Base-by-base conservation (phyloP, 768 basidiomycete species). In the Boletus sensibilis region DNA sequence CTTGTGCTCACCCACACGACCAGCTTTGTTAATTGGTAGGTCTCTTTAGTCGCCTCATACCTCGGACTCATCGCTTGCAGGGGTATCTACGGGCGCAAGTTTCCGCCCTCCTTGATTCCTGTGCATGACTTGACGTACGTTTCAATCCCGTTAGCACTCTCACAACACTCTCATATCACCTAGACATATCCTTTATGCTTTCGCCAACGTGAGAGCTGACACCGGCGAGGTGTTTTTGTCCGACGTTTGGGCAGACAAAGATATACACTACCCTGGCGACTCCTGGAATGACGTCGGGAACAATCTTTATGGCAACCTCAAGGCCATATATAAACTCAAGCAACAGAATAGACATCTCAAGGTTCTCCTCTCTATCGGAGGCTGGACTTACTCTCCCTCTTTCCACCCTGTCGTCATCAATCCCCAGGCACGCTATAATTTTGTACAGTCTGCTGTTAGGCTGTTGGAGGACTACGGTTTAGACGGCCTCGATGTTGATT, bases 81-180 rank as follows among this genome's bases (percentile, higher is more conserved):
- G 94, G 95, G 93, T 6, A 98, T 98, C 35, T 98, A 98, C 68
- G 97, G 85, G 27, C 82, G 95, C 57, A 95, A 94, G 72, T 99
- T 82, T 70, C 90, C 88, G 35, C 96, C 96, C 1, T 86, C 87
- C 4, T 69, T 82, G 47, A 93, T 98, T 58, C 97, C 95, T 12
- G 82, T 73, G 3, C 72, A 90, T 20, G 87, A 95, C 68, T 82
- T 99, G 63, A 98, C 96, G 90, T 91, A 73, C 60, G 86, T 75
- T 35, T 55, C 18, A 6, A 42, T 51, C 29, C 11, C 20, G 14
- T 41, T 49, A 33, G 29, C 42, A 42, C 18, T 60, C 14, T 33
- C 41, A 20, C 40, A 25, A 40, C 45, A 13, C 51, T 60, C 47
- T 67, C 43, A 46, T 42, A 56, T 39, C 34, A 29, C 48, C 23